Percentiles rank a stretch among this genome's conserved stretches.
These are phyloP conservation scores for Allium sativum DNA, from an alignment of 106 monocot species.

Conservation along the genomic window DNA sequence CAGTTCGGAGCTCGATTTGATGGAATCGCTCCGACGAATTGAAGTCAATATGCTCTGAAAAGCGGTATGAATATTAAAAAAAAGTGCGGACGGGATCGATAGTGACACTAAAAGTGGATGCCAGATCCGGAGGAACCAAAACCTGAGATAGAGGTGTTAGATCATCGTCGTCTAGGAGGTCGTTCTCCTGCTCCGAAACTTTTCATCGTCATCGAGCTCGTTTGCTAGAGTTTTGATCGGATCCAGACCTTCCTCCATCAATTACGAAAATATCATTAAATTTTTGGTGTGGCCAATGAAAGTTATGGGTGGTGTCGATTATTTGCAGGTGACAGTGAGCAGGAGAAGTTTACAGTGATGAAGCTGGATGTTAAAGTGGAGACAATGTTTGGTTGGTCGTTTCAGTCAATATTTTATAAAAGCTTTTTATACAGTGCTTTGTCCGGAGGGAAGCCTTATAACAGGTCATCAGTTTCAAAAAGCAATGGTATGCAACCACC, in stretches of 20 bases:
- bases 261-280: neutral
- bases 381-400: no score
- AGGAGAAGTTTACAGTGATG: no score
- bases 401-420: no score
- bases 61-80: conserved; percentile 38
- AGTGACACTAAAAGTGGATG: conserved; percentile 53
- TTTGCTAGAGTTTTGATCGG: neutral
- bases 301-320: no score
- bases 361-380: no score
- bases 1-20: neutral
- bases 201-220: conserved; percentile 9
- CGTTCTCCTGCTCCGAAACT: conserved; percentile 56
- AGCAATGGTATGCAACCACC: no score
- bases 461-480: no score
- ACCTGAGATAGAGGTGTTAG: conserved; percentile 42
- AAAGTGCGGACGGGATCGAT: conserved; percentile 29
- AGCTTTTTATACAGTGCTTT: no score
- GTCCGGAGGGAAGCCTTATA: no score
- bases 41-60: conserved; percentile 28
- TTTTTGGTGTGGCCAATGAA: neutral
- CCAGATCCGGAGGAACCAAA: conserved; percentile 46
- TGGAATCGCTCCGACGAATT: conserved; percentile 12
- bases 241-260: conserved; percentile 17
- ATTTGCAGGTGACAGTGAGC: no score
- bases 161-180: conserved; percentile 41